These are phyloP conservation scores for Pugionium dolabratum DNA, from an alignment of 345 rosid genomes.

Conservation along the genomic window DNA sequence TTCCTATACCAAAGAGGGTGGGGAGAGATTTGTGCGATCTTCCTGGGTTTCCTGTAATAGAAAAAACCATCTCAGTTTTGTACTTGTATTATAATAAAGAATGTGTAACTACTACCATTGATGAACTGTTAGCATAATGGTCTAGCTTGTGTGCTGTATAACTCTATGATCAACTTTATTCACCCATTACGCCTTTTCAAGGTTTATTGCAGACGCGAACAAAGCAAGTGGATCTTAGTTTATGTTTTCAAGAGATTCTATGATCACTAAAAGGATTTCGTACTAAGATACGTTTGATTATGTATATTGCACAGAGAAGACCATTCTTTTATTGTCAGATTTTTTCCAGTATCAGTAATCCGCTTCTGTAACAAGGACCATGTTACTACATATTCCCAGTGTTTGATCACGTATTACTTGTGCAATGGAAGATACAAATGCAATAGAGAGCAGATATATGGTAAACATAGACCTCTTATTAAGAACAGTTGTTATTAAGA, in stretches of 20 bases:
- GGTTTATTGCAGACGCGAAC: conserved; percentile 27
- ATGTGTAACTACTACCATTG: conserved; percentile 31
- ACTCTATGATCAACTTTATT: conserved; percentile 37
- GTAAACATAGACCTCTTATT: conserved; percentile 10
- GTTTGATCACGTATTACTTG: conserved; percentile 20
- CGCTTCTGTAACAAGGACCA: conserved; percentile 20
- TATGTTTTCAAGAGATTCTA: conserved; percentile 37
- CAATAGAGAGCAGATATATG: background rate
- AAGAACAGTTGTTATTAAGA: background rate
- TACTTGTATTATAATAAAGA: conserved; percentile 24
- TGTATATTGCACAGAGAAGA: conserved; percentile 11
- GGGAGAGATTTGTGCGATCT: conserved; percentile 39
- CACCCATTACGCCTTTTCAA: conserved; percentile 22
- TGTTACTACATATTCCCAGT: conserved; percentile 16
- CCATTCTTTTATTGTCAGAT: conserved; percentile 9
- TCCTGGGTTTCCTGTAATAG: conserved; percentile 40
- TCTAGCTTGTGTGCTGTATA: conserved; percentile 42
- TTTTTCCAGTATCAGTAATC: background rate
- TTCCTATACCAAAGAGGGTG: conserved; percentile 40
- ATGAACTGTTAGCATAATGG: conserved; percentile 35
- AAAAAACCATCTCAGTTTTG: conserved; percentile 29
- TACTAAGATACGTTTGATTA: conserved; percentile 35
- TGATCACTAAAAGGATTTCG: conserved; percentile 27
- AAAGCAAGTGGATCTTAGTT: conserved; percentile 35
- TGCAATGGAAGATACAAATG: conserved; percentile 23